These are phyloP conservation scores for Panicum hallii DNA, from an alignment of 202 grass and related monocot genomes.

Conservation along the genomic window DNA sequence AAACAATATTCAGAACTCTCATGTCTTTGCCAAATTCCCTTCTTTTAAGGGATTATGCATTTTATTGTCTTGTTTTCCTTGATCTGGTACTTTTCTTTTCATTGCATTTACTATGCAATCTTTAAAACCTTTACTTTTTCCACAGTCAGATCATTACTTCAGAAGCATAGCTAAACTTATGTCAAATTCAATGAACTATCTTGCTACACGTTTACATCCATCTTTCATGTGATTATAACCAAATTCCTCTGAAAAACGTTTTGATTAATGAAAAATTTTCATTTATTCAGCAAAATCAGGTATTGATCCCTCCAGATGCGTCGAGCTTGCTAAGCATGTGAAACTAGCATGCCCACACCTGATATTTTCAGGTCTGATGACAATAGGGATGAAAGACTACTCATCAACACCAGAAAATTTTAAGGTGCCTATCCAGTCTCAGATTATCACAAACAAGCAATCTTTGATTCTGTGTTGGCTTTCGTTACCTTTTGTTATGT, in stretches of 20 bases:
- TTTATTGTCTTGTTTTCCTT: background rate
- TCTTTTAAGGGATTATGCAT: background rate
- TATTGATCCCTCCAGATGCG: constrained; percentile 69
- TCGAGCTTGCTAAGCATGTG: constrained; percentile 82
- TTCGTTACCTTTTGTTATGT: constrained; percentile 4
- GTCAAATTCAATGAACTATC: background rate
- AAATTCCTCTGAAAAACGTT: background rate
- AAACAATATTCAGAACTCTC: background rate
- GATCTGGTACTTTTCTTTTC: background rate
- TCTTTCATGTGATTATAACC: constrained; percentile 13
- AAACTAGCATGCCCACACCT: constrained; percentile 72
- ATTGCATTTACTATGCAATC: background rate
- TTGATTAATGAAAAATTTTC: background rate
- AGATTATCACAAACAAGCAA: background rate
- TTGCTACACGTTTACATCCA: background rate
- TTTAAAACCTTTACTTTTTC: background rate
- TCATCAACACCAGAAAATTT: constrained; percentile 86
- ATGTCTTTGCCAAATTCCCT: background rate
- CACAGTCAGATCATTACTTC: constrained; percentile 17
- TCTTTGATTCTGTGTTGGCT: background rate
- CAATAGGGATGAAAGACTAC: constrained; percentile 90
- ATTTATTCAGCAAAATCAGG: constrained; percentile 88
- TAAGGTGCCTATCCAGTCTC: constrained; percentile 33
- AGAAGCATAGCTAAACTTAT: constrained; percentile 24
- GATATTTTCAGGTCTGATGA: constrained; percentile 91